phyloP scores from a whole-genome alignment of 73 alveolate species.

The Tetrahymena borealis region DNA sequence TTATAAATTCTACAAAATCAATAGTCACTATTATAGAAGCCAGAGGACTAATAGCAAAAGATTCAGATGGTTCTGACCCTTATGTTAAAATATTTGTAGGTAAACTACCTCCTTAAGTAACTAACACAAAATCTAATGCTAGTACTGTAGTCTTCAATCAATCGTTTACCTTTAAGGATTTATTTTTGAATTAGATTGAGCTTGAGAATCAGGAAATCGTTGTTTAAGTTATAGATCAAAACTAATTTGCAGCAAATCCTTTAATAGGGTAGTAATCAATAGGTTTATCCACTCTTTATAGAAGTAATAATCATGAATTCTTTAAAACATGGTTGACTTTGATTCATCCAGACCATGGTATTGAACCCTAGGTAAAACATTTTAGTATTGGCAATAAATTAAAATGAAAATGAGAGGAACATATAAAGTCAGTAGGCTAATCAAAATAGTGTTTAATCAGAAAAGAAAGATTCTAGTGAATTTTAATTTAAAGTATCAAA shows the following conservation, averaged over 20 bases:
- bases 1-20: no score
- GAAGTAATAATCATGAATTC: conserved; percentile 84
- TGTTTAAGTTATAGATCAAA: conserved; percentile 73
- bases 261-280: conserved; percentile 72
- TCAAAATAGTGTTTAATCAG: not conserved
- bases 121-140: conserved; percentile 57
- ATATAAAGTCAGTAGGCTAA: not conserved
- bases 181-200: conserved; percentile 63
- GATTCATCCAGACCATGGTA: conserved; percentile 66
- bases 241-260: conserved; percentile 62
- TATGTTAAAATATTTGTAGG: conserved; percentile 77
- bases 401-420: not conserved
- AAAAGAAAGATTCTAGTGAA: no score
- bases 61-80: conserved; percentile 90
- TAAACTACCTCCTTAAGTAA: conserved; percentile 69
- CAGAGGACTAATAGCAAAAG: conserved; percentile 74
- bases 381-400: not conserved
- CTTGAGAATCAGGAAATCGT: conserved; percentile 82
- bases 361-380: conserved; percentile 51
- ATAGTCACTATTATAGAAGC: conserved; percentile 83
- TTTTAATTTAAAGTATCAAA: no score
- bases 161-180: conserved; percentile 79
- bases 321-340: conserved; percentile 79
- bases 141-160: conserved; percentile 82
- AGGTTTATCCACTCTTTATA: conserved; percentile 81